Evolutionary conservation across 169 alveolate genomes (phyloP).

Genomic region (Cryptosporidium ryanae): DNA sequence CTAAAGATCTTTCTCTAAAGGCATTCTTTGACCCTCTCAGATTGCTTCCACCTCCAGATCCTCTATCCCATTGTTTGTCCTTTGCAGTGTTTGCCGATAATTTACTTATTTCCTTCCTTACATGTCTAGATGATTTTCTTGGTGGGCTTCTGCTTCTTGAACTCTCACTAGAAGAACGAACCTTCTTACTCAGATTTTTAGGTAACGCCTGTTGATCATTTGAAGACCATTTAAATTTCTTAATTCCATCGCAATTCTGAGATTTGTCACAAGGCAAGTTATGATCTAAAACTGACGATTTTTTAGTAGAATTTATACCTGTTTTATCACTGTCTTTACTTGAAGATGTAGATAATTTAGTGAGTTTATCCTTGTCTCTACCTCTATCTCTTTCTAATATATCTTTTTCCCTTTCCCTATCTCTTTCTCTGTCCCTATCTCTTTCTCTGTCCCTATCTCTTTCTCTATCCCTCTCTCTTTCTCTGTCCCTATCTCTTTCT

Average conservation of each 20-base stretch:
- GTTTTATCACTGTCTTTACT: not conserved
- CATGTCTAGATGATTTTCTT: conserved; percentile 28
- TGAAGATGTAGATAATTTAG: not conserved
- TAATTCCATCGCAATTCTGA: not conserved
- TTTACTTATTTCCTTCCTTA: conserved; percentile 44
- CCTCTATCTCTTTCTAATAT: conserved; percentile 2
- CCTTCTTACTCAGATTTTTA: conserved; percentile 30
- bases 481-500: conserved; percentile 23
- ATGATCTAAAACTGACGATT: not conserved
- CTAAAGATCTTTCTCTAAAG: conserved; percentile 53
- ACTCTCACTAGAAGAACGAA: conserved; percentile 47
- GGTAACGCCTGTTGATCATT: not conserved
- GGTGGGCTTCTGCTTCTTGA: conserved; percentile 66
- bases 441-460: conserved; percentile 67
- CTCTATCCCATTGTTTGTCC: conserved; percentile 23
- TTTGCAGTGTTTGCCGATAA: conserved; percentile 17
- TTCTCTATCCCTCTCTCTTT: conserved; percentile 22
- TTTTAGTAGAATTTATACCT: not conserved
- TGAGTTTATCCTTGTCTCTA: not conserved
- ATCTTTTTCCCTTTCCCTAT: conserved; percentile 10
- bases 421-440: conserved; percentile 34
- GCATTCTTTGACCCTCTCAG: conserved; percentile 40
- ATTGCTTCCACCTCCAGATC: not conserved
- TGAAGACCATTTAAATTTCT: conserved; percentile 14
- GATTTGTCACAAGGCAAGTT: not conserved